phyloP scores from a whole-genome alignment of 2,329 filamentous ascomycete genomes.

The Coniochaeta hoffmannii region DNA sequence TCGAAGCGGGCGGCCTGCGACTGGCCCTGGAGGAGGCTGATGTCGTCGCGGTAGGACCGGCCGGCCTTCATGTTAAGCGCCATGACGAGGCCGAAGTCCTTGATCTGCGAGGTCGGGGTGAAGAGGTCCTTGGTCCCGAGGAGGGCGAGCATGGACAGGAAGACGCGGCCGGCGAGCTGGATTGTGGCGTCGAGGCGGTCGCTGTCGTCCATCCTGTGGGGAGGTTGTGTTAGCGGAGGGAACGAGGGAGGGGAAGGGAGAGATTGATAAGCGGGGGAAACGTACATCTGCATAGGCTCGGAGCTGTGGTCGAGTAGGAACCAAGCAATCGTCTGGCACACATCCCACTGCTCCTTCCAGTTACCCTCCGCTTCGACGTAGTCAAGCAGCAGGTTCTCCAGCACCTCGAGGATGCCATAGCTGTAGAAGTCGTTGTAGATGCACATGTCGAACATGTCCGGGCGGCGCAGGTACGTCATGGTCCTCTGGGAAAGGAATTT shows the following conservation, averaged over 20 bases:
- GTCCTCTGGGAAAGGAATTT: constrained; percentile 17
- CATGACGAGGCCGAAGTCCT: constrained; percentile 30
- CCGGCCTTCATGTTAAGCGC: constrained; percentile 22
- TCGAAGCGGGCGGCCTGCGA: constrained; percentile 15
- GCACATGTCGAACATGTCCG: constrained; percentile 33
- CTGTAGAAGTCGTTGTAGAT: constrained; percentile 32
- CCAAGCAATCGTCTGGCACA: constrained; percentile 29
- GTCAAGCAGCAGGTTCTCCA: constrained; percentile 34
- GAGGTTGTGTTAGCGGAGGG: background rate
- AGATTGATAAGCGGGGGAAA: background rate
- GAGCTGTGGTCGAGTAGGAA: constrained; percentile 16
- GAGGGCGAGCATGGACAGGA: constrained; percentile 30
- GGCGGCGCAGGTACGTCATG: constrained; percentile 18
- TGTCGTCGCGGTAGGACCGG: constrained; percentile 3
- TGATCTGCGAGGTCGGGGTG: constrained; percentile 23
- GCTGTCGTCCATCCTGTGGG: constrained; percentile 20
- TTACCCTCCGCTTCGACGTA: constrained; percentile 20
- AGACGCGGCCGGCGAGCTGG: constrained; percentile 22
- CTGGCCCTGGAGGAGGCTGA: constrained; percentile 11
- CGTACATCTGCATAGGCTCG: constrained; percentile 13
- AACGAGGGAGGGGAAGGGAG: background rate
- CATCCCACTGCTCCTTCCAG: constrained; percentile 27
- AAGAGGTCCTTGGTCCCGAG: constrained; percentile 26
- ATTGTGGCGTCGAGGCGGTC: constrained; percentile 11
- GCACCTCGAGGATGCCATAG: constrained; percentile 32